phyloP scores from a whole-genome alignment of 345 rosid genomes.

The Brassica cretica region DNA sequence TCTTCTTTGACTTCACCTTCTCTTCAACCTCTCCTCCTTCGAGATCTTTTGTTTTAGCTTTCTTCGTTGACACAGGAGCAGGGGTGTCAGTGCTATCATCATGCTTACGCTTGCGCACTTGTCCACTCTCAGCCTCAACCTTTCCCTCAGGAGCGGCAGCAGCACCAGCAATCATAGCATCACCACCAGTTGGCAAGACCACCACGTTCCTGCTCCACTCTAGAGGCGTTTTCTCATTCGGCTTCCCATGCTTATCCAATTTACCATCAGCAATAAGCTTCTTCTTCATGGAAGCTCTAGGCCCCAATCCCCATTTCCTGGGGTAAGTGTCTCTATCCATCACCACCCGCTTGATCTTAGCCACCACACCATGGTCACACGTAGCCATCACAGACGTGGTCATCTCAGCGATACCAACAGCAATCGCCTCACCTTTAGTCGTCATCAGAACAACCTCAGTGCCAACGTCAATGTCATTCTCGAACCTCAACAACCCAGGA shows the following conservation, averaged over 20 bases:
- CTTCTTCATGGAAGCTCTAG: conserved; percentile 85
- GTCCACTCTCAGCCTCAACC: conserved; percentile 44
- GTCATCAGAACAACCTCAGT: conserved; percentile 94
- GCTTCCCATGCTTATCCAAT: conserved; percentile 87
- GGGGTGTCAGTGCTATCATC: conserved; percentile 48
- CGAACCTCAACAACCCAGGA: conserved; percentile 85
- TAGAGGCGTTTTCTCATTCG: conserved; percentile 69
- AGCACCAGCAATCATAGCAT: conserved; percentile 63
- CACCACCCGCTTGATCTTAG: conserved; percentile 94
- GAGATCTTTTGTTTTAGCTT: conserved; percentile 46
- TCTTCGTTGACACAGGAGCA: conserved; percentile 54
- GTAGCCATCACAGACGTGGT: conserved; percentile 94
- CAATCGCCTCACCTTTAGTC: conserved; percentile 92
- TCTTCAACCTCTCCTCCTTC: conserved; percentile 38
- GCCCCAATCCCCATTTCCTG: conserved; percentile 96
- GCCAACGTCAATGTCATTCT: conserved; percentile 83
- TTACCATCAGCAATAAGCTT: conserved; percentile 77
- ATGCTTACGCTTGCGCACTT: conserved; percentile 55
- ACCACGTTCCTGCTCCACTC: conserved; percentile 82
- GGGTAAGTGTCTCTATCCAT: conserved; percentile 99
- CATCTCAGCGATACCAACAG: conserved; percentile 95
- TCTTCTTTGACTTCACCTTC: conserved; percentile 46
- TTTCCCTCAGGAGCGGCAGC: conserved; percentile 54
- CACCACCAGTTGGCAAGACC: conserved; percentile 71
- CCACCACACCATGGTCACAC: conserved; percentile 94